Evolutionary conservation across 192 early-diverging fungal genomes (phyloP), one percentile per base, ranked within the genome.

Genomic region (Phlyctochytrium arcticum): DNA sequence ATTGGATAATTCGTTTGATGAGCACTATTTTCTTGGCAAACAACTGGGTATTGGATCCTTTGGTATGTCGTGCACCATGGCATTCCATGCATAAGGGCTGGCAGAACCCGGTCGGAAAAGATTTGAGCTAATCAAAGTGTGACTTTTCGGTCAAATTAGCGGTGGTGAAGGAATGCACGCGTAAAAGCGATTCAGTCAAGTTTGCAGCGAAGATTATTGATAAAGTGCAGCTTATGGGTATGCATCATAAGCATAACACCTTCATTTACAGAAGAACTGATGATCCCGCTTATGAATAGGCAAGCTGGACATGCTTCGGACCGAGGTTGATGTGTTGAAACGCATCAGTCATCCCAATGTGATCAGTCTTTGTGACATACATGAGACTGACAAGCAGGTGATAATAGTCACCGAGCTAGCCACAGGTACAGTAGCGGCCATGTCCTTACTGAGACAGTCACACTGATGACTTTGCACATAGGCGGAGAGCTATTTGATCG

Each of bases 131-230:
- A n/a, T n/a, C n/a, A n/a, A n/a, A n/a, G n/a, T n/a, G n/a, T n/a
- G n/a, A n/a, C n/a, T n/a, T n/a, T n/a, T n/a, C n/a, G n/a, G n/a
- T n/a, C n/a, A n/a, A n/a, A n/a, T 87, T 86, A 80, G 89, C 85
- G 0, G 75, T 78, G 1, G 88, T 92, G 12, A 86, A 87, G 57
- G 84, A 87, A 67, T 81, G 80, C 60, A 77, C 78, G 26, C 77
- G 87, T 12, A 83, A 80, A 57, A 50, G 63, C 4, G 83, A 87
- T 1, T 65, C 70, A 0, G 31, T 77, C 21, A 77, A 80, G 7
- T 91, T 75, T 77, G 91, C 91, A 3, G 79, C 85, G 27, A 92
- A 91, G 50, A 89, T 89, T 36, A 89, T 90, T 54, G 67, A 82
- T 49, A 91, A 89, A 67, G 78, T 77, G 72, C 73, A 73, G 31